phyloP scores from a whole-genome alignment of 2,329 filamentous ascomycete species.

The Colletotrichum scovillei region DNA sequence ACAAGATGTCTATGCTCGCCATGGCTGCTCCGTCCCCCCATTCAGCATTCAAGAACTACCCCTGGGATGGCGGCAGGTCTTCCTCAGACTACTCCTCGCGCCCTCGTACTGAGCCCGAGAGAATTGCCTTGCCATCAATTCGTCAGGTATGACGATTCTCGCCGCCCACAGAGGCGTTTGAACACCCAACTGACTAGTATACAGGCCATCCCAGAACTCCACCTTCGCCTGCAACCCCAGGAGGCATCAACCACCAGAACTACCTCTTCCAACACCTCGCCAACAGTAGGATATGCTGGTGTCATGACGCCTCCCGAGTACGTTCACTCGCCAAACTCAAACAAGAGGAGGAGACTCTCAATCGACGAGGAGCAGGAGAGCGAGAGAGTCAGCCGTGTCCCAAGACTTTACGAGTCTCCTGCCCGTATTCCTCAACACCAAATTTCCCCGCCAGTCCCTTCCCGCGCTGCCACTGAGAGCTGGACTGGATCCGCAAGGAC shows the following conservation, averaged over 20 bases:
- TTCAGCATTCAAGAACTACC: conserved; percentile 52
- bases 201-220: conserved; percentile 60
- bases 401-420: conserved; percentile 57
- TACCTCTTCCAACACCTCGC: conserved; percentile 48
- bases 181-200: conserved; percentile 17
- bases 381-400: conserved; percentile 56
- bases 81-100: conserved; percentile 47
- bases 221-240: conserved; percentile 47
- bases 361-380: conserved; percentile 52
- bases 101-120: conserved; percentile 51
- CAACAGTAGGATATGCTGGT: conserved; percentile 44
- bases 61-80: conserved; percentile 51
- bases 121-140: conserved; percentile 62
- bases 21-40: conserved; percentile 57
- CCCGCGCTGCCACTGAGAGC: conserved; percentile 44
- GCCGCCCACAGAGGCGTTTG: neutral
- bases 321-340: conserved; percentile 58
- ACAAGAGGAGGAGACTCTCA: conserved; percentile 60
- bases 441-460: conserved; percentile 48
- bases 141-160: conserved; percentile 56
- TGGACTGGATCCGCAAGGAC: conserved; percentile 49
- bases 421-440: conserved; percentile 45
- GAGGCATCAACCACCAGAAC: conserved; percentile 45
- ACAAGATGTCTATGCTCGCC: conserved; percentile 63
- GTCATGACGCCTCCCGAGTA: conserved; percentile 58